Percentiles rank a stretch among this genome's conserved stretches.
Conservation (phyloP, 2,329 filamentous ascomycete genomes). For the Dothistroma pini region DNA sequence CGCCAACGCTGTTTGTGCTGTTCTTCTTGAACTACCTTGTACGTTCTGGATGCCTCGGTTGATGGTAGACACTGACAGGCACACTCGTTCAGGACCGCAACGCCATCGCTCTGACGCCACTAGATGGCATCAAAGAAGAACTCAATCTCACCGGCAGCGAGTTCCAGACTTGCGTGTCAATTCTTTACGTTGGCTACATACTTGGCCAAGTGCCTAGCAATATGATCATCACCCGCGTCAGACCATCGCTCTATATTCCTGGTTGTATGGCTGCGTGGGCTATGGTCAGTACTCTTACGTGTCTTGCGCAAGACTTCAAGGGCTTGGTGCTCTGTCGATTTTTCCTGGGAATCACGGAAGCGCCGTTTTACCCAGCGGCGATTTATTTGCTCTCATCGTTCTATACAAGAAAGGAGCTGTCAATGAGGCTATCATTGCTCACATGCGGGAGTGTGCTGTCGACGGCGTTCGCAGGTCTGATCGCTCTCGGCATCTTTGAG, state of each 20-base stretch:
- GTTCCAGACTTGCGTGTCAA: constrained; percentile 19
- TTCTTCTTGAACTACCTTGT: background rate
- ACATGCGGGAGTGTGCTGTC: constrained; percentile 37
- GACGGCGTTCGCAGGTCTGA: constrained; percentile 23
- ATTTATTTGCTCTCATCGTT: constrained; percentile 42
- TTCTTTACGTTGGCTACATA: constrained; percentile 30
- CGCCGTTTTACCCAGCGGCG: constrained; percentile 38
- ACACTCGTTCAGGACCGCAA: constrained; percentile 12
- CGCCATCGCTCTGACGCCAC: constrained; percentile 18
- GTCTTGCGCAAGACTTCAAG: constrained; percentile 34
- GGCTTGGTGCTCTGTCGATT: constrained; percentile 35
- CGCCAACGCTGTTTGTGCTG: constrained; percentile 18
- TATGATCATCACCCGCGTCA: constrained; percentile 42
- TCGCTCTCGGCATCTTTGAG: constrained; percentile 17
- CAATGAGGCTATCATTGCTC: constrained; percentile 35
- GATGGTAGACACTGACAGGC: background rate
- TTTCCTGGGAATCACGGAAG: constrained; percentile 35
- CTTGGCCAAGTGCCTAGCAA: constrained; percentile 41
- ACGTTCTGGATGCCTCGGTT: background rate
- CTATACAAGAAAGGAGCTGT: constrained; percentile 40
- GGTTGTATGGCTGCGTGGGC: constrained; percentile 42
- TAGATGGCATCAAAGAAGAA: constrained; percentile 20
- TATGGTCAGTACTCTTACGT: constrained; percentile 32
- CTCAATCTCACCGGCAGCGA: constrained; percentile 11
- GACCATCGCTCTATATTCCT: constrained; percentile 39